Evolutionary conservation across 139 green algal genomes (phyloP).

Genomic region (Deuterostichococcus epilithicus): DNA sequence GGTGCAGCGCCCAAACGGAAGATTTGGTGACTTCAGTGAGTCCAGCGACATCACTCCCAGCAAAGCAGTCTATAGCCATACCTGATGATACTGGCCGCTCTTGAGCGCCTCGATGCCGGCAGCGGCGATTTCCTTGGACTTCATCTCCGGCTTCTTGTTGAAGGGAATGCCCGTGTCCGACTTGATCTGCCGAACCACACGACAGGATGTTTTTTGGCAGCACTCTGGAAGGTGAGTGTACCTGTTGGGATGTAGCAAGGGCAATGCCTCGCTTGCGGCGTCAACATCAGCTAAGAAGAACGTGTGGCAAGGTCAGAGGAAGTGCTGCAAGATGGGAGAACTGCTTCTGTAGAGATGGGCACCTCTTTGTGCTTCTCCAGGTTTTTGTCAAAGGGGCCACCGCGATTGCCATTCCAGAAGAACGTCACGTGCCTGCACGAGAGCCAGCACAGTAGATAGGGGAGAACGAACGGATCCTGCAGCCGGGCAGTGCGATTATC

Average conservation of each 20-base stretch:
- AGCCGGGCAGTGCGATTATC: too few species aligned
- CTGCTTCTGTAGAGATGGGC: too few species aligned
- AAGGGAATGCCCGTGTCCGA: conserved; percentile 82
- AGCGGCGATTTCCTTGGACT: conserved; percentile 82
- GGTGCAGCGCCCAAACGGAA: too few species aligned
- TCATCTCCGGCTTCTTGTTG: conserved; percentile 91
- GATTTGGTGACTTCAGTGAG: too few species aligned
- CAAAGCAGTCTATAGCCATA: too few species aligned
- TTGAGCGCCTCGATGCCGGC: conserved; percentile 43
- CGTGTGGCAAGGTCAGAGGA: not conserved
- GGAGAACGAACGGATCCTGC: too few species aligned
- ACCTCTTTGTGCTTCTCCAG: conserved; percentile 84
- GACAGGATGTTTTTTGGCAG: not conserved
- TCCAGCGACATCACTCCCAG: too few species aligned
- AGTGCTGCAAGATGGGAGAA: not conserved
- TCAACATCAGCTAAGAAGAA: too few species aligned
- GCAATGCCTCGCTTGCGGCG: not conserved
- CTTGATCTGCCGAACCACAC: conserved; percentile 51
- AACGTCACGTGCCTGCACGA: conserved; percentile 66
- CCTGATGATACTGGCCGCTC: conserved; percentile 50
- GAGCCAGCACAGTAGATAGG: too few species aligned
- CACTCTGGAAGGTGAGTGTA: not conserved
- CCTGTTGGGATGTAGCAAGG: not conserved
- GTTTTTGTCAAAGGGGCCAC: conserved; percentile 79
- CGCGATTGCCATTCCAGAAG: conserved; percentile 97